Evolutionary conservation across 441 rosid species (phyloP), one percentile per base, ranked within the genome.

Genomic region (Populus hybrid): DNA sequence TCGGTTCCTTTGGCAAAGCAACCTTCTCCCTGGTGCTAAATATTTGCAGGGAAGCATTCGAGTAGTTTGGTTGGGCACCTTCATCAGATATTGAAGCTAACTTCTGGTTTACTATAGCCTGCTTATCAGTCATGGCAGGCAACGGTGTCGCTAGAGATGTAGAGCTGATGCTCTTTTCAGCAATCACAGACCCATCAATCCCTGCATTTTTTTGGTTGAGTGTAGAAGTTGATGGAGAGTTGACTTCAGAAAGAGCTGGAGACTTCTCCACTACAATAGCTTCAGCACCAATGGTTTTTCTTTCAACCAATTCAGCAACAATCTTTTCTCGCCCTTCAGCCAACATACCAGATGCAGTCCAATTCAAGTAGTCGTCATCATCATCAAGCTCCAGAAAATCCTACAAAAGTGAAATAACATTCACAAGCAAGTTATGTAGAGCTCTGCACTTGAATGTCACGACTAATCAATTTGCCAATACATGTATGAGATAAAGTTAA

Each of bases 361-460:
- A 87, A 78, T 73, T 82, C 74, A 79, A 40, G 78, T 75, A 30
- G 64, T 76, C 85, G 69, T 90, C 4, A 0, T 38, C 95, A 81
- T 90, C 93, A 76, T 92, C 99, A 88, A 89, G 78, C 68, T 91
- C 97, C 81, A 92, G 68, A 80, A 78, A 83, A 83, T 93, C 98
- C 99, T 95, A 83, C 67, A 75, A 23, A 69, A 59, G n/a, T 0
- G 11, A 57, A 57, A 4, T 5, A 40, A 9, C 38, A 35, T 21
- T 32, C n/a, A 34, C 5, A 26, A 30, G 26, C 7, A 30, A 26
- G 16, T 42, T 42, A 42, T 12, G 4, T 42, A 12, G 53, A 42
- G 18, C 53, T 12, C 53, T 42, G 18, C 14, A 12, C 14, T 11
- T 42, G 53, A 42, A 42, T 12, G 14, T 0, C 53, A 42, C 12